phyloP scores from a whole-genome alignment of 495 filamentous ascomycete species.

The Talaromyces thailandensis region DNA sequence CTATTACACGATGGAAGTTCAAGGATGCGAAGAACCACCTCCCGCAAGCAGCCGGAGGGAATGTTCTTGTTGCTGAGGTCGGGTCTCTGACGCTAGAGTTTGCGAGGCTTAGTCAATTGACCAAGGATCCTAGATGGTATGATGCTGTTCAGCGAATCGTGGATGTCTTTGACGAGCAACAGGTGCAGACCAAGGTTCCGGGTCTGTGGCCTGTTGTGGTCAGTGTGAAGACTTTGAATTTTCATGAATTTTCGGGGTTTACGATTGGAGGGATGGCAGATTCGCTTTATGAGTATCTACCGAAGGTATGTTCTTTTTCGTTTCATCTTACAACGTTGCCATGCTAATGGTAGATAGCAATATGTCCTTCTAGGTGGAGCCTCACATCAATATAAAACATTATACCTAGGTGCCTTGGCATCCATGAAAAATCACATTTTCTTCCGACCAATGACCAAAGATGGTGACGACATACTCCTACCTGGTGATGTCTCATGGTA shows the following conservation, averaged over 20 bases:
- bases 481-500: not conserved
- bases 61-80: constrained; percentile 59
- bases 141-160: constrained; percentile 88
- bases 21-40: not conserved
- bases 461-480: constrained; percentile 28
- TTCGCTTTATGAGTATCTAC: constrained; percentile 25
- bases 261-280: constrained; percentile 15
- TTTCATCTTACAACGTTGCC: not conserved
- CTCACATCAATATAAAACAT: constrained; percentile 26
- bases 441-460: constrained; percentile 35
- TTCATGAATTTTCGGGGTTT: not conserved
- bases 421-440: constrained; percentile 27
- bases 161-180: constrained; percentile 64
- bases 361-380: constrained; percentile 27
- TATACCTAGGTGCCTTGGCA: constrained; percentile 29
- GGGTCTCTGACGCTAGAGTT: constrained; percentile 88
- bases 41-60: not conserved
- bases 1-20: constrained; percentile 7
- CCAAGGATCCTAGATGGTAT: constrained; percentile 77
- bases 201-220: constrained; percentile 51
- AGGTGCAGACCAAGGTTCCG: constrained; percentile 54
- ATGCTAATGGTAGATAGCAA: not conserved
- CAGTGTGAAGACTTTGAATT: not conserved
- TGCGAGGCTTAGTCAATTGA: constrained; percentile 84
- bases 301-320: constrained; percentile 8